Evolutionary conservation across 345 rosid genomes (phyloP).

Genomic region (Bruguiera parviflora): DNA sequence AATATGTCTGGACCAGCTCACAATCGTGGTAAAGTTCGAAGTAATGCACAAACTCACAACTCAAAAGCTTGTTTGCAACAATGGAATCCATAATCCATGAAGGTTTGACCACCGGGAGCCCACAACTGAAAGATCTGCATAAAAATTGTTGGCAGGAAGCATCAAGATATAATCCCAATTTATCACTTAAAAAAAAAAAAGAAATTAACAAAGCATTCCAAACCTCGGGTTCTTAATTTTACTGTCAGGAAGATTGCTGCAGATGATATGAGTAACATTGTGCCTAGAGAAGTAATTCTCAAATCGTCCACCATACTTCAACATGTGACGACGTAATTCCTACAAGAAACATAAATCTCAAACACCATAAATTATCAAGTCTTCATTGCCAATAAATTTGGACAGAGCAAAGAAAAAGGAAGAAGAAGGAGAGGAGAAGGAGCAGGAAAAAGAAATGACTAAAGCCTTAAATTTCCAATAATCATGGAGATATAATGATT

Average conservation of each 20-base stretch:
- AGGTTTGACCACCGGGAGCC: slow-evolving; percentile 94
- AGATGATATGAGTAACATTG: slow-evolving; percentile 62
- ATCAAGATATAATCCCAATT: background rate
- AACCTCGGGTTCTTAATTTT: slow-evolving; percentile 85
- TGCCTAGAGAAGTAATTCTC: slow-evolving; percentile 77
- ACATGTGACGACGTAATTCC: slow-evolving; percentile 65
- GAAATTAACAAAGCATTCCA: slow-evolving; percentile 8
- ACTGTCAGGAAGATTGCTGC: slow-evolving; percentile 77
- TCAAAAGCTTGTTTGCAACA: slow-evolving; percentile 66
- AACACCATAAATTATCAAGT: too few species aligned
- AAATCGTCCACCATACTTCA: slow-evolving; percentile 59
- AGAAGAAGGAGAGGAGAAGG: too few species aligned
- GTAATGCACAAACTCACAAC: slow-evolving; percentile 54
- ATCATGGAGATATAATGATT: too few species aligned
- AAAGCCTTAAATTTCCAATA: too few species aligned
- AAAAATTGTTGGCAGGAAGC: slow-evolving; percentile 12
- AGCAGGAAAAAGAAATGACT: too few species aligned
- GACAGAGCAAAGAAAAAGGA: too few species aligned
- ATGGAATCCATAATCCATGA: slow-evolving; percentile 78
- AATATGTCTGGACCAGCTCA: background rate
- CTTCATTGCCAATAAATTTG: too few species aligned
- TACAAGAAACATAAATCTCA: too few species aligned
- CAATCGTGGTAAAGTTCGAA: background rate
- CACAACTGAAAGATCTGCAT: slow-evolving; percentile 83
- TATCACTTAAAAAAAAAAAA: background rate